phyloP scores from a whole-genome alignment of 805 yeast genomes.

The Maudiozyma turicensis region DNA sequence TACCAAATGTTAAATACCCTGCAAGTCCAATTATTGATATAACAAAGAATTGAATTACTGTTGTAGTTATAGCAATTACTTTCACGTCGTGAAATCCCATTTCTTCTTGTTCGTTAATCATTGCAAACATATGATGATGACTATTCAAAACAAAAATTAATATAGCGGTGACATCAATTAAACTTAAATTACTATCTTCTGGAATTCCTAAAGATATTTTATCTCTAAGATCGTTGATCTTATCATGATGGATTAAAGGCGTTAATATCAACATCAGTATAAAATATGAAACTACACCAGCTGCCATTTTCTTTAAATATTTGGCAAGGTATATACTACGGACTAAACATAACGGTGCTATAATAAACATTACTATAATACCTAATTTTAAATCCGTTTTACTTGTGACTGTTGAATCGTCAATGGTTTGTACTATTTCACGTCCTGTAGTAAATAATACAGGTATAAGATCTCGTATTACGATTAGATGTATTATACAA shows the following conservation, averaged over 20 bases:
- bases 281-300: background rate
- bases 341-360: slow-evolving; percentile 51
- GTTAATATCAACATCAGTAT: background rate
- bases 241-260: background rate
- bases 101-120: slow-evolving; percentile 67
- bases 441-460: slow-evolving; percentile 17
- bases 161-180: slow-evolving; percentile 68
- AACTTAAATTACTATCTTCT: slow-evolving; percentile 28
- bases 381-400: slow-evolving; percentile 45
- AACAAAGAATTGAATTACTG: slow-evolving; percentile 47
- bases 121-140: slow-evolving; percentile 87
- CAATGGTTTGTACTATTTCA: too few relatives aligned
- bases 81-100: slow-evolving; percentile 38
- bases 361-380: slow-evolving; percentile 37
- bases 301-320: background rate
- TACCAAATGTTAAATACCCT: slow-evolving; percentile 83
- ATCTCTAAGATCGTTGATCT: slow-evolving; percentile 32
- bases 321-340: slow-evolving; percentile 31
- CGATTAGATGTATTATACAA: slow-evolving; percentile 53
- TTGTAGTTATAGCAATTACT: slow-evolving; percentile 41
- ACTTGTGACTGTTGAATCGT: too few relatives aligned
- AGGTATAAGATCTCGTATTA: slow-evolving; percentile 63
- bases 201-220: slow-evolving; percentile 41
- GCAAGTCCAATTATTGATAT: slow-evolving; percentile 65
- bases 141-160: slow-evolving; percentile 90